Base-by-base conservation (phyloP, 2,329 filamentous ascomycete genomes). In the Diplodia intermedia region DNA sequence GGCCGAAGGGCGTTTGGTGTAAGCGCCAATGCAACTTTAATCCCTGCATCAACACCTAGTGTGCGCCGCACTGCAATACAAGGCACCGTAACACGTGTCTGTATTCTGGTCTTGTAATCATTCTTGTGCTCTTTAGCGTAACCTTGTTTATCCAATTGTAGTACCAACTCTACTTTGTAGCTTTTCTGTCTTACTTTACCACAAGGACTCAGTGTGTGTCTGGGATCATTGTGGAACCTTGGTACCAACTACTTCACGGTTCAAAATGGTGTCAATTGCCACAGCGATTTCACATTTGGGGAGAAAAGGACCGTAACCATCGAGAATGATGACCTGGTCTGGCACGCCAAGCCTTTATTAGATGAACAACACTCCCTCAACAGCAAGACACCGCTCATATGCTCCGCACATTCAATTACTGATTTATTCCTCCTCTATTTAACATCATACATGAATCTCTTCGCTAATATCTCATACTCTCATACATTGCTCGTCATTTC, bases 1-100 rank as follows among this genome's bases (percentile, higher is more conserved):
- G 56, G 26, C 56, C 36, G 36, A 60, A 9, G 23, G 23, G 56
- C 18, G 18, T 60, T 33, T 31, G 56, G 36, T n/a, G 56, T 60
- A 60, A 29, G 56, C 38, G 23, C 56, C 56, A 60, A 29, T 29
- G 56, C 36, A 23, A 40, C 36, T 31, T 43, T 38, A 14, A 60
- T 38, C 14, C 56, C 33, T 38, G 54, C 20, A 9, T 31, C 20
- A 31, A 14, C 23, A 2, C 26, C 38, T 47, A 47, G 56, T 23
- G 56, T 29, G 56, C 11, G 56, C 23, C 56, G 36, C 43, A 47
- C 43, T 11, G 18, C n/a, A 20, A n/a, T 20, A 47, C 43, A 20
- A 20, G 43, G 43, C n/a, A 20, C 18, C n/a, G 43, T 47, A 20
- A 47, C 43, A 47, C 43, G 3, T 20, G 3, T 47, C 3, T 47